Evolutionary conservation across 257 asterid genomes (phyloP).

Genomic region (Solanum piurae): DNA sequence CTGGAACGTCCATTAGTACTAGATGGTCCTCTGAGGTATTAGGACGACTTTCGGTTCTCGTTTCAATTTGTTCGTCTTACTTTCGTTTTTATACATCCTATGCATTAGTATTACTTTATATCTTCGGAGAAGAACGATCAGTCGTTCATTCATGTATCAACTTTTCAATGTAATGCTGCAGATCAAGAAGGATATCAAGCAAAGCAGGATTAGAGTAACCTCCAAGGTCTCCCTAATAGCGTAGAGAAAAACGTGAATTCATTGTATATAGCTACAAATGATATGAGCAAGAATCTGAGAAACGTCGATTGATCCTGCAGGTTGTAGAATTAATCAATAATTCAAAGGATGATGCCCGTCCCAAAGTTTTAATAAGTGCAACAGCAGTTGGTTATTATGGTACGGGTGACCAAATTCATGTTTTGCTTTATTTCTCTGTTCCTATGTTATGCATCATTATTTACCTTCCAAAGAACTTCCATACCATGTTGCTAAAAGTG

Average conservation of each 20-base stretch:
- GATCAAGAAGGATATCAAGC: conserved; percentile 90
- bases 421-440: background rate
- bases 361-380: conserved; percentile 79
- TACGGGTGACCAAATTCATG: conserved; percentile 14
- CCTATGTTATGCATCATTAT: background rate
- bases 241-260: background rate
- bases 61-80: background rate
- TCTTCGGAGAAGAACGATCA: background rate
- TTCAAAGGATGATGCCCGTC: conserved; percentile 43
- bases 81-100: background rate
- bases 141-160: background rate
- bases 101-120: background rate
- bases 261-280: background rate
- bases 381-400: conserved; percentile 95
- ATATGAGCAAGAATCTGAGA: background rate
- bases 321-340: conserved; percentile 64
- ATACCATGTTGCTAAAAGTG: background rate
- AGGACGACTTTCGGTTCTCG: background rate
- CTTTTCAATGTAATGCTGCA: conserved; percentile 23
- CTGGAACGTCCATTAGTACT: conserved; percentile 81
- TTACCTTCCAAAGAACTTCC: background rate
- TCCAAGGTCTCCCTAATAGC: conserved; percentile 40
- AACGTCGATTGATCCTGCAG: conserved; percentile 19
- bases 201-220: conserved; percentile 75
- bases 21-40: conserved; percentile 92